Percentiles rank a stretch among this genome's conserved stretches.
phyloP scores from a whole-genome alignment of 495 filamentous ascomycete species.

The Neurospora sp. region DNA sequence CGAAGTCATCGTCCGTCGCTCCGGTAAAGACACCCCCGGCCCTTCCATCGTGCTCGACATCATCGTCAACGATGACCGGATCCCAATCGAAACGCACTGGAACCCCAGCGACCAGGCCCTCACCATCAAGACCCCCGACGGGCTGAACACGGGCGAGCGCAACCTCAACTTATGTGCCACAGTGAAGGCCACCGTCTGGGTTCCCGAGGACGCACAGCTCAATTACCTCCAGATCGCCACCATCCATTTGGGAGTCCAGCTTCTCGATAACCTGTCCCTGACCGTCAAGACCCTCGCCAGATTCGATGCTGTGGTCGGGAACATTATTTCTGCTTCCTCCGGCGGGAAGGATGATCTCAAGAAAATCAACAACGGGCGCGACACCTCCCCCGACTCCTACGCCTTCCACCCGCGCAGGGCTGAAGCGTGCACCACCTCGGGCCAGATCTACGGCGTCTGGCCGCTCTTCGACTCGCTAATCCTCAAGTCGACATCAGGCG shows the following conservation, averaged over 20 bases:
- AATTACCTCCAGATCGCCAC: slow-evolving; percentile 15
- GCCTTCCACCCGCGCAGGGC: slow-evolving; percentile 25
- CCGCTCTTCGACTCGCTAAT: slow-evolving; percentile 31
- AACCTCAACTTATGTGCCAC: slow-evolving; percentile 26
- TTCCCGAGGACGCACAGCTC: slow-evolving; percentile 24
- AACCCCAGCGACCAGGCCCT: slow-evolving; percentile 21
- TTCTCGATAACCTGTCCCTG: slow-evolving; percentile 30
- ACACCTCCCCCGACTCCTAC: slow-evolving; percentile 17
- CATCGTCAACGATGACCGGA: slow-evolving; percentile 25
- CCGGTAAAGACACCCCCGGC: slow-evolving; percentile 7
- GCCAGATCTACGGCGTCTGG: slow-evolving; percentile 30
- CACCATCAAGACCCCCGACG: slow-evolving; percentile 21
- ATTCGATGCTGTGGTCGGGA: slow-evolving; percentile 19
- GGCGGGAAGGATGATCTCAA: slow-evolving; percentile 3
- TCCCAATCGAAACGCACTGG: slow-evolving; percentile 20
- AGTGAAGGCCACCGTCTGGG: slow-evolving; percentile 31
- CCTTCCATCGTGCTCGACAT: slow-evolving; percentile 28
- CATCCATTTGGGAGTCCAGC: slow-evolving; percentile 27
- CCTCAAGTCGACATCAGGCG: slow-evolving; percentile 28
- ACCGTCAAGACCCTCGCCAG: slow-evolving; percentile 12
- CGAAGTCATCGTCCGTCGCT: slow-evolving; percentile 27
- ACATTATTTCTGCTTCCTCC: slow-evolving; percentile 13
- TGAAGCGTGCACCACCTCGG: slow-evolving; percentile 25
- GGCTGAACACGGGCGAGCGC: slow-evolving; percentile 14
- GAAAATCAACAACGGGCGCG: slow-evolving; percentile 6